Percentiles rank a stretch among this genome's conserved stretches.
Evolutionary conservation across 305 asterid species (phyloP).

Genomic region (Petunia hybrid): DNA sequence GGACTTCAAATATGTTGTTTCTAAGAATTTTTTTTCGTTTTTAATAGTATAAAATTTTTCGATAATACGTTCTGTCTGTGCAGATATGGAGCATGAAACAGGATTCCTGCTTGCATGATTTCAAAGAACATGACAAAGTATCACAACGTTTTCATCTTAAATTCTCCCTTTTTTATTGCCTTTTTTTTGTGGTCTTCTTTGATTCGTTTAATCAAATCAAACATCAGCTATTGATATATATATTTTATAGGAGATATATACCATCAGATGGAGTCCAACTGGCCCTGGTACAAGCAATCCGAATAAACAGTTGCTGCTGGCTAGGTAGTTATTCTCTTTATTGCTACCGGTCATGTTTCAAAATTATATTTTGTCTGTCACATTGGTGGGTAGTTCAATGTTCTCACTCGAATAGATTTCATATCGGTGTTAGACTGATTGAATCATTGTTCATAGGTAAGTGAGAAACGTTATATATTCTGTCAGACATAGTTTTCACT

Average conservation of each 20-base stretch:
- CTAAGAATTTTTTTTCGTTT: not conserved
- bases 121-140: slow-evolving; percentile 78
- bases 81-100: slow-evolving; percentile 90
- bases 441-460: not conserved
- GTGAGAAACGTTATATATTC: not conserved
- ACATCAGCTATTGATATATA: slow-evolving; percentile 25
- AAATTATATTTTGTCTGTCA: not conserved
- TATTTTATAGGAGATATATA: slow-evolving; percentile 76
- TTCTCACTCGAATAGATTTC: not conserved
- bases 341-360: not conserved
- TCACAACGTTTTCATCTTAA: slow-evolving; percentile 31
- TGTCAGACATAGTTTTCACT: not conserved
- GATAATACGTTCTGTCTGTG: slow-evolving; percentile 32
- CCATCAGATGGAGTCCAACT: slow-evolving; percentile 95
- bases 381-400: not conserved
- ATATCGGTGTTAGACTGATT: not conserved
- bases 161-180: not conserved
- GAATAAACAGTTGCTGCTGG: slow-evolving; percentile 73
- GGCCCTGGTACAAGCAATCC: slow-evolving; percentile 89
- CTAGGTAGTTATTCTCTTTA: slow-evolving; percentile 59
- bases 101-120: slow-evolving; percentile 72
- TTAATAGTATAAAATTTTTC: not conserved
- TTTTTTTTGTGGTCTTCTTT: not conserved
- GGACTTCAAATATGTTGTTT: slow-evolving; percentile 32
- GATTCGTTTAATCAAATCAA: not conserved